Base-by-base conservation (phyloP, 805 yeast species). In the Wickerhamomyces strasburgensis region DNA sequence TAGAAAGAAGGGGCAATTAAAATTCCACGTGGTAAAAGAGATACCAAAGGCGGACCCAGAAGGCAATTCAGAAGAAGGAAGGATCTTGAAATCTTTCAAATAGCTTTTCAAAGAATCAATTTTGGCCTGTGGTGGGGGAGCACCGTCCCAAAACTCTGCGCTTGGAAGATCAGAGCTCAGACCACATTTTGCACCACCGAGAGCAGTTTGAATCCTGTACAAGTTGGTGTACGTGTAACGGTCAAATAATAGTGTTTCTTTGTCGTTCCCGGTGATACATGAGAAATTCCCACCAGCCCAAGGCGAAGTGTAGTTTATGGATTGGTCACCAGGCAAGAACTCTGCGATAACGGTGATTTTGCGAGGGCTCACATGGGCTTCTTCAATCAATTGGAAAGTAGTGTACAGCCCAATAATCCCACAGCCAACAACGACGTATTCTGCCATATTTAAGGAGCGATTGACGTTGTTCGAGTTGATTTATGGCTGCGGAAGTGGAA, bases 241-340 rank as follows among this genome's bases (percentile, higher is more conserved):
- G 51, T 81, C 89, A 47, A 64, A 77, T 4, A 52, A 54, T 35
- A 79, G 48, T 0, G 73, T 65, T n/a, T 60, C 65, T 3, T 57
- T 57, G 46, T 78, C 84, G 41, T 70, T 67, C 2, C 79, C 83
- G 0, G 84, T 71, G 32, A 81, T 79, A 43, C 73, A 65, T 3
- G 78, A 70, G 50, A 75, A 75, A 52, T 76, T 75, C 6, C 78
- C 81, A 18, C 82, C 82, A 0, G 95, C 95, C 73, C 82, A 81
- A 0, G 95, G 95, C 0, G 89, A 81, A 1, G 95, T 78, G 57
- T 80, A 85, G 34, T 73, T 66, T 39, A 74, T 73, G 4, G 87
- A 77, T 46, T 76, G 81, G 51, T 85, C 95, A 5, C 94, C 95
- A 3, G 95, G 94, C 27, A 80, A 57, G 48, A 70, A 73, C 51